phyloP scores from a whole-genome alignment of 441 rosid genomes.

The Gossypium lobatum region DNA sequence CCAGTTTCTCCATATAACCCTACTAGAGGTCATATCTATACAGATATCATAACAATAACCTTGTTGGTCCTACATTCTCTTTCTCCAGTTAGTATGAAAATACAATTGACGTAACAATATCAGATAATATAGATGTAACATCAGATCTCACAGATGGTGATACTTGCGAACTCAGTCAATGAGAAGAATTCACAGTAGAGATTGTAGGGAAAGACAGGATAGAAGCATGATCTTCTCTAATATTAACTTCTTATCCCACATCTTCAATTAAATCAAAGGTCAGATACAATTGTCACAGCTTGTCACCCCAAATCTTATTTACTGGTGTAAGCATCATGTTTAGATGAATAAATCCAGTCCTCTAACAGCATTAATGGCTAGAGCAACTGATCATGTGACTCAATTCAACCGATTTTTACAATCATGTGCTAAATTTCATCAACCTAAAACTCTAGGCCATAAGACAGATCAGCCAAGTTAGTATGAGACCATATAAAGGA shows the following conservation, averaged over 20 bases:
- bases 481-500: background rate
- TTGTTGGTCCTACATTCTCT: constrained; percentile 2
- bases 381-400: constrained; percentile 5
- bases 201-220: background rate
- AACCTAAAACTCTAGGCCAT: background rate
- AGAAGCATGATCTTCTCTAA: background rate
- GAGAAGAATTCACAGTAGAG: constrained; percentile 1
- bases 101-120: background rate
- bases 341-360: background rate
- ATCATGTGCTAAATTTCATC: constrained; percentile 1
- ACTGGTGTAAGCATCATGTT: background rate
- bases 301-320: background rate
- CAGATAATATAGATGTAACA: background rate
- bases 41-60: constrained; percentile 14
- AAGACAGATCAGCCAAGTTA: background rate
- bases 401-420: background rate
- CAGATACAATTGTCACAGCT: background rate
- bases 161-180: background rate
- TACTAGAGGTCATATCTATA: background rate
- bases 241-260: background rate
- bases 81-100: background rate
- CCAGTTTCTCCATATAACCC: constrained; percentile 10
- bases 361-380: background rate
- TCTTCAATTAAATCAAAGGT: constrained; percentile 6
- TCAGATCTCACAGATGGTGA: background rate